These are phyloP conservation scores for Byssoonygena ceratinophila DNA, from an alignment of 2,329 filamentous ascomycete genomes.

Conservation along the genomic window DNA sequence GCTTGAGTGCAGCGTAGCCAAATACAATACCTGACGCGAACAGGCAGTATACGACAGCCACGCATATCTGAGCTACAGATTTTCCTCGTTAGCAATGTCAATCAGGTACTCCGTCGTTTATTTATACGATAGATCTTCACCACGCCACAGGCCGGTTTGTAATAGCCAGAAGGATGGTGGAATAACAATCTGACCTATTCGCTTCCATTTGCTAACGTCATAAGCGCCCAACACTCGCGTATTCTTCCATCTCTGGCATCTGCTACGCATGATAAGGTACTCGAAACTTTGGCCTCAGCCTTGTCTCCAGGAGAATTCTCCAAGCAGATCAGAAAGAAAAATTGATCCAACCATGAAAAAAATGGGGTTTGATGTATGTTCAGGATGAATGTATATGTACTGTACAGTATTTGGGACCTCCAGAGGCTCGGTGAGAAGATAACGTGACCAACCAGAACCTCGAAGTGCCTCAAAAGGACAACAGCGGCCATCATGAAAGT, in stretches of 20 bases:
- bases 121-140: background rate
- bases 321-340: no score
- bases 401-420: no score
- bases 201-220: conserved; percentile 45
- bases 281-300: no score
- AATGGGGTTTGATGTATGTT: no score
- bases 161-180: background rate
- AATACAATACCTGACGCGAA: conserved; percentile 71
- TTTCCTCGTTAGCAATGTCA: background rate
- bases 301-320: no score
- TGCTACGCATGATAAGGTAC: background rate
- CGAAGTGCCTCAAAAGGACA: no score
- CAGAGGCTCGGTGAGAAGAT: no score
- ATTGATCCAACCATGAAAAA: no score
- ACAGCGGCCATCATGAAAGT: no score
- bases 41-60: conserved; percentile 62
- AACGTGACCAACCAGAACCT: no score
- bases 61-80: conserved; percentile 53
- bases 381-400: no score
- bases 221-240: conserved; percentile 36
- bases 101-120: background rate
- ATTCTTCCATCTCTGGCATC: conserved; percentile 11
- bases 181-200: conserved; percentile 38
- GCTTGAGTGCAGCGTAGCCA: conserved; percentile 76
- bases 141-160: background rate